Base-by-base conservation (phyloP, 2,329 filamentous ascomycete genomes). In the Cytospora piceicola region DNA sequence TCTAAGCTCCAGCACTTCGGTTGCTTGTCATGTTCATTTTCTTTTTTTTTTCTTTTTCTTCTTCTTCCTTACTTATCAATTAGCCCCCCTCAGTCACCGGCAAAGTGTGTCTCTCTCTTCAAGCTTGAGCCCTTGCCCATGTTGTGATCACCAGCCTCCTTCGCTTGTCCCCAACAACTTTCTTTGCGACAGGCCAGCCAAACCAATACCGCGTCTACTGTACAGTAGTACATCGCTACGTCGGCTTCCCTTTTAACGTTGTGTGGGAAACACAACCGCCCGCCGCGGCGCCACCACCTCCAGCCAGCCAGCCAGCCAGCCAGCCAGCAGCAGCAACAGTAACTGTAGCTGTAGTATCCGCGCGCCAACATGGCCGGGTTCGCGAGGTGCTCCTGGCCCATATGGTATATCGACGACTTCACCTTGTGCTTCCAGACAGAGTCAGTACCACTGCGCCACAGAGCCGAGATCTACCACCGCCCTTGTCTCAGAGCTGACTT, bases 341-440 rank as follows among this genome's bases (percentile, higher is more conserved):
- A 46, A 20, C n/a, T 14, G n/a, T n/a, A 9, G 30, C 53, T 57
- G 60, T 53, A 36, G 60, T 24, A 51, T 54, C 62, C 49, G 49
- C 34, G 63, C 60, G 64, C 22, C 61, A 67, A 42, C 29, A 68
- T 68, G 64, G 81, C 82, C 79, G 78, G 79, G 71, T 83, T 85
- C 75, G 83, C 82, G 73, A 81, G 80, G 67, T 87, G 85, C 74
- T 75, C 79, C 59, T 83, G 81, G 84, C 84, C 85, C 60, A 77
- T 87, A 75, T 90, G 88, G 88, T 80, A 78, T 69, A 77, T 85
- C 68, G 88, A 90, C 76, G 88, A 90, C 77, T 85, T 90, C 71
- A 85, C 82, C 53, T 78, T 79, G 61, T 90, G 88, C 75, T 88
- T 90, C 74, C 84, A 84, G 71, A 80, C 83, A 79, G 88, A 92